phyloP scores from a whole-genome alignment of 164 flowering plant species.

The Protea cynaroides region DNA sequence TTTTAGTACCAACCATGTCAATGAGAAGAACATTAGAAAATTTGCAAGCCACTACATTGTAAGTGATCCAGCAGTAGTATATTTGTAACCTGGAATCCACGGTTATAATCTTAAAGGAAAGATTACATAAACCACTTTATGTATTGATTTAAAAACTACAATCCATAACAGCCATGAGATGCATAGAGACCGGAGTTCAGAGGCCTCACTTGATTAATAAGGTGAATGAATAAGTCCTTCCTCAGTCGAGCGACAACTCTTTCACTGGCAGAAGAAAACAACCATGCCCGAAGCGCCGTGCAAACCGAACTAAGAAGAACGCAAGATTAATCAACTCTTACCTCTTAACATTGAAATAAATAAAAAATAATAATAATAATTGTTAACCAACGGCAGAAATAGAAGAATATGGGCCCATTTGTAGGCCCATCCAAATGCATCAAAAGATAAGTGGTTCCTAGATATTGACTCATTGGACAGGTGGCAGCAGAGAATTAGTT shows the following conservation, averaged over 20 bases:
- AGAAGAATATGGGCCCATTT: no score
- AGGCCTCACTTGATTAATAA: slow-evolving; percentile 57
- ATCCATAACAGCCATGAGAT: neutral
- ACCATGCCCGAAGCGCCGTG: slow-evolving; percentile 86
- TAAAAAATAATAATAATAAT: no score
- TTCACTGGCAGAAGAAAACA: slow-evolving; percentile 93
- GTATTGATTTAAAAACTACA: neutral
- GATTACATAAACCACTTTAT: neutral
- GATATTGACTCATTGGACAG: no score
- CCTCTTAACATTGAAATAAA: no score
- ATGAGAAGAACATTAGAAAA: neutral
- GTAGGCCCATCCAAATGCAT: no score
- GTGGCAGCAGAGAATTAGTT: no score
- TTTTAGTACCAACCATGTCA: slow-evolving; percentile 6
- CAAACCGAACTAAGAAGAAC: slow-evolving; percentile 55
- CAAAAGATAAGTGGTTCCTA: no score
- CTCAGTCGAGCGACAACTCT: slow-evolving; percentile 93
- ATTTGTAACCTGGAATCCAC: neutral
- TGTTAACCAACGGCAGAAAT: no score
- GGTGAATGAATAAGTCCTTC: slow-evolving; percentile 76
- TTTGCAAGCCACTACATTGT: neutral
- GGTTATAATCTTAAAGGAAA: neutral
- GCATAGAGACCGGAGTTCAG: neutral
- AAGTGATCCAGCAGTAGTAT: neutral
- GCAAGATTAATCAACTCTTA: slow-evolving; percentile 4